Conservation (phyloP, 257 asterid genomes). For the Fraxinus pennsylvanica region DNA sequence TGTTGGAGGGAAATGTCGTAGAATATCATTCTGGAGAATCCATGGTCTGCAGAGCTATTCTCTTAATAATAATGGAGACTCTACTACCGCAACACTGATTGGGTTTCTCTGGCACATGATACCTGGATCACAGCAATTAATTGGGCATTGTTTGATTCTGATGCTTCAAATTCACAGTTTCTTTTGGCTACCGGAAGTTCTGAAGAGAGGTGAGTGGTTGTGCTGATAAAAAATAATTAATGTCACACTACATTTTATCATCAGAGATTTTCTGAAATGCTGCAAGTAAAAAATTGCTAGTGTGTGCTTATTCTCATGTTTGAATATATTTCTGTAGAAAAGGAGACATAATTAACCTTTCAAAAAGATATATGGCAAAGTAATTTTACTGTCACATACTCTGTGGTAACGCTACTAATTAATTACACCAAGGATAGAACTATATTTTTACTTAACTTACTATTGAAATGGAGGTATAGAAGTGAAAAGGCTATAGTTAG, state of each 20-base stretch:
- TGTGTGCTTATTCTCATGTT: neutral
- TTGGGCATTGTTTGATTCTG: conserved; percentile 55
- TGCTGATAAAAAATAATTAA: conserved; percentile 14
- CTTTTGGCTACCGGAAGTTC: conserved; percentile 78
- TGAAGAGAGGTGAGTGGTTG: conserved; percentile 66
- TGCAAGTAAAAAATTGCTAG: neutral
- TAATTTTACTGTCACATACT: neutral
- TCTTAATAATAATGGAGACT: conserved; percentile 30
- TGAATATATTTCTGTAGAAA: neutral
- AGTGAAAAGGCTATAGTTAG: neutral
- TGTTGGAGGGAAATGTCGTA: conserved; percentile 77
- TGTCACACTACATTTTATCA: neutral
- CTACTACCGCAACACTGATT: conserved; percentile 42
- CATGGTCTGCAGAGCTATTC: conserved; percentile 62
- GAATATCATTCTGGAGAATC: conserved; percentile 75
- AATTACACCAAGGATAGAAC: neutral
- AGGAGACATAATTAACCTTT: neutral
- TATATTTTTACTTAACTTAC: neutral
- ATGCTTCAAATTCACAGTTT: conserved; percentile 46
- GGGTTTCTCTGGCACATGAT: conserved; percentile 73
- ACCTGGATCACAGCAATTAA: conserved; percentile 68
- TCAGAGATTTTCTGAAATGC: neutral
- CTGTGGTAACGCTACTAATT: neutral
- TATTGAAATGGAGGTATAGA: neutral
- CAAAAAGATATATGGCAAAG: neutral